phyloP scores from a whole-genome alignment of 176 grass and related monocot species.

The maize (Zea mays) region Zm-B73-REFERENCE-NAM-5.0 NC_050096.1:284782001-284782500 shows the following conservation, averaged over 20 bases:
- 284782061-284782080: neutral
- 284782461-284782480: neutral
- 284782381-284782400: too few species aligned
- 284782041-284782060: neutral
- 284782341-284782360: too few species aligned
- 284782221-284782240: neutral
- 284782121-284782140: neutral
- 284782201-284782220: neutral
- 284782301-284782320: neutral
- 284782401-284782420: too few species aligned
- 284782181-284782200: neutral
- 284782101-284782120: neutral
- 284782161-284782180: neutral
- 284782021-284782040: neutral
- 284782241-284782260: neutral
- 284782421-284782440: too few species aligned
- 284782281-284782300: neutral
- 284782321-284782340: neutral
- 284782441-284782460: too few species aligned
- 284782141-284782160: neutral
- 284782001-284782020: neutral
- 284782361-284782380: too few species aligned
- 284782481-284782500: neutral
- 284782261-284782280: neutral
- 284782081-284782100: neutral